Evolutionary conservation across 139 green algal genomes (phyloP).

Genomic region (Micractinium sp.): DNA sequence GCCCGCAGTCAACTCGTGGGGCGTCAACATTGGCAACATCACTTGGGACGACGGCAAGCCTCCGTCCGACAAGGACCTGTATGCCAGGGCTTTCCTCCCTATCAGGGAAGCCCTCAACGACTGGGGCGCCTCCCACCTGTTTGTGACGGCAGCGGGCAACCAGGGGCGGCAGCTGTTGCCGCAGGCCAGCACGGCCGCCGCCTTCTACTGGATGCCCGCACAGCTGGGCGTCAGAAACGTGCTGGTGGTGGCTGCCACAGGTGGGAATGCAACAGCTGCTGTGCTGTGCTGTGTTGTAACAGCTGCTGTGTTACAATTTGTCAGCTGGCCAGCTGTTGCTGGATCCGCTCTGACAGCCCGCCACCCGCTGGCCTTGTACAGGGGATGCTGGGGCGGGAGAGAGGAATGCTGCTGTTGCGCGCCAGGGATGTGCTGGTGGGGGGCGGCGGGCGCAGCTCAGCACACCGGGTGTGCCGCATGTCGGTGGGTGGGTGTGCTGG

Average conservation of each 20-base stretch:
- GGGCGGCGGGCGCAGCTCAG: too few relatives aligned
- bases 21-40: background rate
- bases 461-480: too few relatives aligned
- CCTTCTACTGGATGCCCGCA: slow-evolving; percentile 8
- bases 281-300: background rate
- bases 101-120: background rate
- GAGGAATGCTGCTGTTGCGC: too few relatives aligned
- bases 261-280: background rate
- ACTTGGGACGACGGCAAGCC: background rate
- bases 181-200: background rate
- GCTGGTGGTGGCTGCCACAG: slow-evolving; percentile 1
- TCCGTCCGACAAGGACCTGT: background rate
- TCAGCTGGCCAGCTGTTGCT: background rate
- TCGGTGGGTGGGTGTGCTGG: background rate
- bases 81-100: background rate
- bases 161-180: background rate
- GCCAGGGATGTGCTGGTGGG: too few relatives aligned
- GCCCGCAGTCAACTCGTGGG: slow-evolving; percentile 20
- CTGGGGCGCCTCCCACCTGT: background rate
- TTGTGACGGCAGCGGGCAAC: slow-evolving; percentile 13
- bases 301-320: background rate
- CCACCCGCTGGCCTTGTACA: too few relatives aligned
- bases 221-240: slow-evolving; percentile 9
- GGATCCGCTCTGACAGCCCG: background rate
- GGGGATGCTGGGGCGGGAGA: too few relatives aligned